Evolutionary conservation across 192 early-diverging fungal species (phyloP), one percentile per base, ranked within the genome.

Genomic region (Backusella psychrophila): DNA sequence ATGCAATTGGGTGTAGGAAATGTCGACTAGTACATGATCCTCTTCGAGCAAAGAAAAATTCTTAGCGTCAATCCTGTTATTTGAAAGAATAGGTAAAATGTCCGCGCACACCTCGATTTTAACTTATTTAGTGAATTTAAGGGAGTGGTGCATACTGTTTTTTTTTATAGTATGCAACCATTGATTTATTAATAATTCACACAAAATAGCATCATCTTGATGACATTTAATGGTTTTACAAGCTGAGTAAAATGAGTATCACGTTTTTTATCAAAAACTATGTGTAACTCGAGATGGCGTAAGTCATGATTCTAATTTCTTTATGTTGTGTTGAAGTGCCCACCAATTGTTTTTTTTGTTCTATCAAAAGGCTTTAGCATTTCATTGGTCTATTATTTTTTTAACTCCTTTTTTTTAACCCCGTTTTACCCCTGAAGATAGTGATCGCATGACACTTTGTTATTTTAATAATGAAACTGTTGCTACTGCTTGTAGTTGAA

Each of bases 21-120:
- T 78, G 87, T 93, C 23, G 92, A 94, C 74, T 85, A 92, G 77
- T 93, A 92, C 42, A 92, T 92, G 90, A 73, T 91, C 26, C 85
- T 89, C 26, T 90, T 91, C 42, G 77, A 80, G 80, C 85, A 88
- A 53, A 39, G 78, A 11, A 87, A 89, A 73, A 66, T 75, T 33
- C 82, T 86, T 83, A 87, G 85, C 3, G 74, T 78, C n/a, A 81
- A 87, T 73, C 79, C 88, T 76, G 87, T 87, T 19, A 1, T 88
- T 90, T 79, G 81, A 86, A 23, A 86, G 3, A 42, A 63, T 29
- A 5, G 15, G 42, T 17, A 17, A 17, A 44, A 17, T 44, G 42
- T 15, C 42, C 42, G 42, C 42, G 42, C 42, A 44, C 42, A 44
- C 42, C 15, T 44, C 15, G 12, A 39, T 44, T 44, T 44, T 44